A percentile compares a stretch with the other conserved stretches of the same genome.
phyloP scores from a whole-genome alignment of 768 basidiomycete genomes.

The Pholiota molesta region DNA sequence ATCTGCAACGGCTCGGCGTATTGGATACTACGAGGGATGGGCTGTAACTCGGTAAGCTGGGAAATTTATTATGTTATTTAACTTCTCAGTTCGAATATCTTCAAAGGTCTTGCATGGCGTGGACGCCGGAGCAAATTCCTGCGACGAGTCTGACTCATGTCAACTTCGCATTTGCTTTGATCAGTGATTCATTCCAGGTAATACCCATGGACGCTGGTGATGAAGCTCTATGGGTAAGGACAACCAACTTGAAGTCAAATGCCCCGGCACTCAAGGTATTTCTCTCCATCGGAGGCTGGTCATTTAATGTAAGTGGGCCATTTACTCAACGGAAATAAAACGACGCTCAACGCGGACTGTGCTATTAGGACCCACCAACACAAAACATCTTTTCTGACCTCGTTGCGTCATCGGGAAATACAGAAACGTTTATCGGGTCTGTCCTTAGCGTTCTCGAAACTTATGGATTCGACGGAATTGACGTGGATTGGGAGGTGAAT shows the following conservation, averaged over 20 bases:
- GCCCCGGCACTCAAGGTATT: slow-evolving; percentile 27
- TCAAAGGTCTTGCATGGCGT: slow-evolving; percentile 16
- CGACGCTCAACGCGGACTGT: background rate
- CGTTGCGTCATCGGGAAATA: slow-evolving; percentile 20
- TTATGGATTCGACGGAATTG: slow-evolving; percentile 32
- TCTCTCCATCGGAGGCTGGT: slow-evolving; percentile 31
- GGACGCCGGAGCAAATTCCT: slow-evolving; percentile 24
- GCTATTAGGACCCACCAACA: slow-evolving; percentile 21
- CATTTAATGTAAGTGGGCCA: slow-evolving; percentile 19
- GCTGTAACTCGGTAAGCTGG: background rate
- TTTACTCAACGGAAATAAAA: background rate
- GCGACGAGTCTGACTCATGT: slow-evolving; percentile 28
- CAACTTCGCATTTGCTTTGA: slow-evolving; percentile 31
- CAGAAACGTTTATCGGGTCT: slow-evolving; percentile 22
- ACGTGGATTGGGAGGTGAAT: slow-evolving; percentile 22
- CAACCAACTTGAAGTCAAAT: slow-evolving; percentile 25
- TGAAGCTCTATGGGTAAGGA: slow-evolving; percentile 22
- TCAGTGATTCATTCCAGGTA: slow-evolving; percentile 22
- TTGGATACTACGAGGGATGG: slow-evolving; percentile 28
- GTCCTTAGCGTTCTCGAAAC: slow-evolving; percentile 23
- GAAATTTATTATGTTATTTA: background rate
- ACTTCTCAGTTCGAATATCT: background rate
- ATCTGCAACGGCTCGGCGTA: slow-evolving; percentile 22
- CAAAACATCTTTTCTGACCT: slow-evolving; percentile 25
- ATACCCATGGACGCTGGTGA: slow-evolving; percentile 26